Conservation (phyloP, 2,329 filamentous ascomycete genomes). For the Tothia fuscella region DNA sequence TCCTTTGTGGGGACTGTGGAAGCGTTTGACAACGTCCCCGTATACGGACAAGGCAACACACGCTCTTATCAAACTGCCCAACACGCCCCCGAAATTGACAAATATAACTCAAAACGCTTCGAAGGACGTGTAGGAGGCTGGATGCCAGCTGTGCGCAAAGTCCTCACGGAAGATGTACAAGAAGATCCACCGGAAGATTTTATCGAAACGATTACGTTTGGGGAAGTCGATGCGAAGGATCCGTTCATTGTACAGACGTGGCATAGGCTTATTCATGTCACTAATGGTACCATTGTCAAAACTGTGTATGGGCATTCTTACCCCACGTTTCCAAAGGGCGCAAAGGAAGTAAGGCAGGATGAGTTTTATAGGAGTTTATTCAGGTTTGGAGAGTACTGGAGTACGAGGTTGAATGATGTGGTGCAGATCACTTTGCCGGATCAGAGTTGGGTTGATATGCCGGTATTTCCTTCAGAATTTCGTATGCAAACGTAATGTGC, state of each 20-base stretch:
- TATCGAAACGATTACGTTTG: constrained; percentile 3
- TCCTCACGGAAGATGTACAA: background rate
- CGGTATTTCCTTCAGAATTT: no score
- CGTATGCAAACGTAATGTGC: no score
- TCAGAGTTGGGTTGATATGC: constrained; percentile 5
- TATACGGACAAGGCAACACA: background rate
- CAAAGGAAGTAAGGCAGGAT: background rate
- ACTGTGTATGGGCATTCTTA: constrained; percentile 1
- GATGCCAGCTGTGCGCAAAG: constrained; percentile 9
- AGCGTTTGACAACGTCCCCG: background rate
- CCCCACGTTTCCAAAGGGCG: background rate
- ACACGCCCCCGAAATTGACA: background rate
- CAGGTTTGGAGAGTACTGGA: constrained; percentile 8
- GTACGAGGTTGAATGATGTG: background rate
- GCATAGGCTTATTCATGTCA: constrained; percentile 3
- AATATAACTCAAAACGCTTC: background rate
- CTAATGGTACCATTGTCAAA: background rate
- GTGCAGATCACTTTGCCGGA: background rate
- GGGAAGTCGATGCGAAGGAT: constrained; percentile 7
- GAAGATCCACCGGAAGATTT: background rate
- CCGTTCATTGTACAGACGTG: constrained; percentile 8
- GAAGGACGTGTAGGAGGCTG: constrained; percentile 8
- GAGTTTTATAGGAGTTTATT: constrained; percentile 5
- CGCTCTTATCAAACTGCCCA: background rate
- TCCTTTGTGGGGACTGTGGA: constrained; percentile 4